Evolutionary conservation across 768 basidiomycete species (phyloP).

Genomic region (Clathrus columnatus): DNA sequence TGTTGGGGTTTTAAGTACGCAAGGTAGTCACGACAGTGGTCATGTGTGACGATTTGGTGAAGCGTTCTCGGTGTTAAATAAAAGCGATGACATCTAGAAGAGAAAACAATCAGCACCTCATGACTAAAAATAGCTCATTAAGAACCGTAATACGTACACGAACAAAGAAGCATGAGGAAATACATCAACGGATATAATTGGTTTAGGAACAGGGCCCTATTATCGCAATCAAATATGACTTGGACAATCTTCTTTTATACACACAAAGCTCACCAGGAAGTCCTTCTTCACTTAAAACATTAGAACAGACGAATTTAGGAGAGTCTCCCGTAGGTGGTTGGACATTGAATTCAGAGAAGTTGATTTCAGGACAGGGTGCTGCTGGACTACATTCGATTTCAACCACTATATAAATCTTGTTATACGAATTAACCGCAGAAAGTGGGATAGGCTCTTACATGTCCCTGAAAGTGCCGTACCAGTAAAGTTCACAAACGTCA

Average conservation of each 20-base stretch:
- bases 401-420: constrained; percentile 28
- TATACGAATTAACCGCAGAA: background rate
- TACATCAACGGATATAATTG: background rate
- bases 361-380: constrained; percentile 36
- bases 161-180: background rate
- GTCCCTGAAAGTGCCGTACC: constrained; percentile 37
- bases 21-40: background rate
- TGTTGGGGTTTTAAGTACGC: background rate
- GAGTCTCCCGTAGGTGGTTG: constrained; percentile 28
- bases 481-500: constrained; percentile 38
- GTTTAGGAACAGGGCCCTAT: background rate
- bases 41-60: background rate
- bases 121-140: background rate
- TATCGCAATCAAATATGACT: background rate
- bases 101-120: too few relatives aligned
- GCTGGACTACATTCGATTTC: constrained; percentile 43
- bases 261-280: constrained; percentile 19
- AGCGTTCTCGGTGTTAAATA: background rate
- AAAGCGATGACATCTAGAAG: background rate
- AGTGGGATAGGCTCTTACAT: constrained; percentile 20
- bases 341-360: constrained; percentile 34
- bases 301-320: constrained; percentile 37
- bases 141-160: background rate
- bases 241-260: background rate
- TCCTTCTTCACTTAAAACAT: constrained; percentile 30